Evolutionary conservation across 192 early-diverging fungal genomes (phyloP), one percentile per base, ranked within the genome.

Genomic region (Endogone sp.): DNA sequence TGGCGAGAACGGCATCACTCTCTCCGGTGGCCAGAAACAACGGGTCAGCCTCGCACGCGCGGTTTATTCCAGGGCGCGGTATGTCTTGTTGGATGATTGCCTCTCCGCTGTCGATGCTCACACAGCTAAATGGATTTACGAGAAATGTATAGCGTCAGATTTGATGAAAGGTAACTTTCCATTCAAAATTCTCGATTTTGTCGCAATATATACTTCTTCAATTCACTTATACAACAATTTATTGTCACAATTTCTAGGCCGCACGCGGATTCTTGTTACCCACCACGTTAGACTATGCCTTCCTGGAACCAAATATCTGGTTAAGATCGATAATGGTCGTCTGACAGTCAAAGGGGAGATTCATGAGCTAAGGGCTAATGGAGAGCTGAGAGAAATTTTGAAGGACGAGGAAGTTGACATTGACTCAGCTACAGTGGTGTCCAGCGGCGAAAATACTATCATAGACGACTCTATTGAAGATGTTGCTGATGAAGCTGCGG

Each of bases 61-160:
- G 2, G 83, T 93, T 8, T 93, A 93, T 75, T 82, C 79, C 11
- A 27, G 70, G 3, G 78, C 85, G 20, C 76, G 73, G 8, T 78
- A 84, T 54, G 74, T 94, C 20, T 69, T 93, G 1, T 71, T 92
- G 60, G 93, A 94, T 70, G 91, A 93, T 72, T 88, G 85, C 54
- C 77, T 93, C n/a, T 91, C 89, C 3, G 94, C 94, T 23, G 90
- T 93, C 0, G 91, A 95, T 74, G 89, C 93, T 6, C 94, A 94
- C 49, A 97, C 95, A n/a, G 94, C 88, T 22, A 85, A 87, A 25
- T 91, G 92, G 67, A 82, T 98, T 22, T 83, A 94, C 30, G 76
- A 83, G 8, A 76, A 88, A 58, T 93, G 92, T 64, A 69, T 97
- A 92, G 70, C 66, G 32, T 68, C 68, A 27, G 64, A 68, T 4